Evolutionary conservation across 2,329 filamentous ascomycete species (phyloP).

Genomic region (Sarocladium brachiariae): DNA sequence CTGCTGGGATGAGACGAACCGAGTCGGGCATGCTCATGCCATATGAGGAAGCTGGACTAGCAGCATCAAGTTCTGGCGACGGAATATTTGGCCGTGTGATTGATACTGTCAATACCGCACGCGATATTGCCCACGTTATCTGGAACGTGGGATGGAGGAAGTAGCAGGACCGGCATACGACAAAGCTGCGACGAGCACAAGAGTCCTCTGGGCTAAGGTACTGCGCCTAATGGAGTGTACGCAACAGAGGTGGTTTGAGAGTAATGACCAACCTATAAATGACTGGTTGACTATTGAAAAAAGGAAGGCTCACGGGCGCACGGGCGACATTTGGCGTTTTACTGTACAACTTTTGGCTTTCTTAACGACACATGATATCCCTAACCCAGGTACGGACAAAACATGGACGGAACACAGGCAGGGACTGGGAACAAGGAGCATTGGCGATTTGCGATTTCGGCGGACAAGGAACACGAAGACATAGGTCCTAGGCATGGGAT

Average conservation of each 20-base stretch:
- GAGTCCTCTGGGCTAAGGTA: no score
- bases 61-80: conserved; percentile 39
- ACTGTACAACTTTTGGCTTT: background rate
- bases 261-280: background rate
- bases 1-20: conserved; percentile 65
- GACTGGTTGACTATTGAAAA: background rate
- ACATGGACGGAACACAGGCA: background rate
- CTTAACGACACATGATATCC: conserved; percentile 6
- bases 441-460: background rate
- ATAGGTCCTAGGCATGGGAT: background rate
- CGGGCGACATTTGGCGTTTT: background rate
- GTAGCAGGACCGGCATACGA: conserved; percentile 23
- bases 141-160: conserved; percentile 64
- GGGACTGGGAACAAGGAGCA: background rate
- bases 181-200: no score
- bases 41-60: conserved; percentile 65
- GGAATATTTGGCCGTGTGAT: conserved; percentile 73
- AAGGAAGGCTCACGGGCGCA: background rate
- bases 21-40: conserved; percentile 90
- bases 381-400: background rate
- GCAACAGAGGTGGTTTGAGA: conserved; percentile 9
- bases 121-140: conserved; percentile 64
- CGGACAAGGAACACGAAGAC: background rate
- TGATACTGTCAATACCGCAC: conserved; percentile 70
- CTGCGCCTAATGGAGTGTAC: no score